Evolutionary conservation across 2,329 filamentous ascomycete species (phyloP), one percentile per base, ranked within the genome.

Genomic region (Apiospora arundinis): DNA sequence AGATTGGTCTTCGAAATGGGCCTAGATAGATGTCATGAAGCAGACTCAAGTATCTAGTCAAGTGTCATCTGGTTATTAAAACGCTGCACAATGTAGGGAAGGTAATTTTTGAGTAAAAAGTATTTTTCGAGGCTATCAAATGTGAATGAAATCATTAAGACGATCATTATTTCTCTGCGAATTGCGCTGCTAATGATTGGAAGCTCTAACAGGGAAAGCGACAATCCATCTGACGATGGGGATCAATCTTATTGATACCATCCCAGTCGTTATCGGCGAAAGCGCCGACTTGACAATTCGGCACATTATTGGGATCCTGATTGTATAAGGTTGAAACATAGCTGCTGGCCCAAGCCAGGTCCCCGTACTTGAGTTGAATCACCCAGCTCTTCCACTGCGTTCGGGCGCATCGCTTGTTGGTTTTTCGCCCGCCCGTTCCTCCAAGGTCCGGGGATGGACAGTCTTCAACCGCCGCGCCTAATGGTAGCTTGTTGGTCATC

Each of bases 141-240:
- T 6, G 6, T n/a, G n/a, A n/a, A n/a, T n/a, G n/a, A n/a, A n/a
- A n/a, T n/a, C n/a, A n/a, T n/a, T n/a, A n/a, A n/a, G n/a, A n/a
- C n/a, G n/a, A n/a, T n/a, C n/a, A n/a, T n/a, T n/a, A n/a, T n/a
- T n/a, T n/a, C n/a, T n/a, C n/a, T n/a, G n/a, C n/a, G n/a, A n/a
- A n/a, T n/a, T n/a, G n/a, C n/a, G n/a, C n/a, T n/a, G n/a, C n/a
- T n/a, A n/a, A n/a, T n/a, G n/a, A n/a, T n/a, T n/a, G n/a, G n/a
- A n/a, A n/a, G 32, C 32, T 32, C 40, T 37, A 69, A 28, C 46
- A 69, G 44, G 48, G 25, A 40, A 52, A 69, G 5, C 45, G 68
- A 60, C 68, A 42, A 42, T 69, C 66, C 66, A 68, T 68, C 23
- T 68, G 66, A 14, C 66, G n/a, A 11, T 68, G 49, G 23, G 49